Evolutionary conservation across 169 alveolate genomes (phyloP), one percentile per base, ranked within the genome.

Genomic region (Sarcocystis neurona): DNA sequence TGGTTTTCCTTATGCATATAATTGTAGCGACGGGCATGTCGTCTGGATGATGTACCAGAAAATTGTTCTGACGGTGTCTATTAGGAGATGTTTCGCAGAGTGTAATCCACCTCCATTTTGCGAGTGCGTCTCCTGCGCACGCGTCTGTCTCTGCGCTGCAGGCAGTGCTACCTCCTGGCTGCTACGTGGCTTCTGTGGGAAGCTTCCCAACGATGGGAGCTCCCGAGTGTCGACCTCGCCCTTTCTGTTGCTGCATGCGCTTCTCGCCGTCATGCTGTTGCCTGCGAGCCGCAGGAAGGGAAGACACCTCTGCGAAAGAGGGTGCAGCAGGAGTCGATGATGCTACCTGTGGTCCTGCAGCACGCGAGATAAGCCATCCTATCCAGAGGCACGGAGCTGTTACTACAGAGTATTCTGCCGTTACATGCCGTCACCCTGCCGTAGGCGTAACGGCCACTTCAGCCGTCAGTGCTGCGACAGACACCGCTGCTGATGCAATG

Each of bases 201-300:
- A 72, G 56, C 23, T 72, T 72, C 41, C 82, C 82, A 12, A 72
- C 82, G 3, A 2, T 72, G 56, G 82, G 82, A 3, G 82, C 56
- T 4, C 82, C 6, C 75, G 75, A 18, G 79, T 72, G 48, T 39
- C 82, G 82, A 37, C 34, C 82, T 53, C n/a, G n/a, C n/a, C n/a
- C n/a, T n/a, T n/a, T n/a, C 15, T 43, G 56, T 2, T 2, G 79
- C 82, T 1, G 46, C 39, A 15, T 0, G 48, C 34, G n/a, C n/a
- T n/a, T n/a, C n/a, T n/a, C n/a, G n/a, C n/a, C n/a, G n/a, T n/a
- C n/a, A n/a, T n/a, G n/a, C n/a, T n/a, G n/a, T n/a, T n/a, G n/a
- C n/a, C n/a, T n/a, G n/a, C n/a, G n/a, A n/a, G n/a, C 0, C 82
- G 5, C 75, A 12, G 75, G 8, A n/a, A 18, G 41, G n/a, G 32